phyloP scores from a whole-genome alignment of 495 filamentous ascomycete species.

The Aspergillus heteromorphus region DNA sequence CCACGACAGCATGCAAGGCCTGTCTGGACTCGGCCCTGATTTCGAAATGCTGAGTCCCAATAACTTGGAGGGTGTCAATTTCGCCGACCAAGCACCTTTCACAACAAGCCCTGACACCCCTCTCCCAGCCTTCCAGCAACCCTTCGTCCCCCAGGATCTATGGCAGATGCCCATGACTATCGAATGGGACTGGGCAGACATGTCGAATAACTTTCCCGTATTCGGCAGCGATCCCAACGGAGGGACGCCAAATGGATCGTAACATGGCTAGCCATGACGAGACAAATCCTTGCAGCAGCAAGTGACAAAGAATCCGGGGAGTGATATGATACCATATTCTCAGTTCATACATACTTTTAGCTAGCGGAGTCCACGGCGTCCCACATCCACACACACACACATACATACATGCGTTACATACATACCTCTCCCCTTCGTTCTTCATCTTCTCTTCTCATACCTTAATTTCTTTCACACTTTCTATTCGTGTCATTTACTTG shows the following conservation, averaged over 20 bases:
- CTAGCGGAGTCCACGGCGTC: too few relatives aligned
- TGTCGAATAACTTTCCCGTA: slow-evolving; percentile 50
- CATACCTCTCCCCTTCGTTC: too few relatives aligned
- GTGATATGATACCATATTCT: too few relatives aligned
- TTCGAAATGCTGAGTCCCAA: slow-evolving; percentile 40
- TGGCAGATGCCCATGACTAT: slow-evolving; percentile 96
- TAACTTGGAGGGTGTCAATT: slow-evolving; percentile 30
- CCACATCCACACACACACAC: too few relatives aligned
- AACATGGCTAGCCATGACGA: slow-evolving; percentile 11
- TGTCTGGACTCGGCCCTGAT: slow-evolving; percentile 33
- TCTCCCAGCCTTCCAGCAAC: slow-evolving; percentile 67
- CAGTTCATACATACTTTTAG: too few relatives aligned
- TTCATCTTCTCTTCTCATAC: too few relatives aligned
- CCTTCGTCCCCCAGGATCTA: slow-evolving; percentile 92
- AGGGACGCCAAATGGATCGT: slow-evolving; percentile 23
- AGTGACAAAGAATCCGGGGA: too few relatives aligned
- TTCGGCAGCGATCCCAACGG: slow-evolving; percentile 22
- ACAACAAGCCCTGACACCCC: slow-evolving; percentile 34
- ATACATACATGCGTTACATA: too few relatives aligned
- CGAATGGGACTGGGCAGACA: slow-evolving; percentile 98
- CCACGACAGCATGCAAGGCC: slow-evolving; percentile 25
- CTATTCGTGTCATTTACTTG: too few relatives aligned
- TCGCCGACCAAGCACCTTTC: slow-evolving; percentile 41
- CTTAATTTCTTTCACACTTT: too few relatives aligned
- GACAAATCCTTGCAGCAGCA: slow-evolving; percentile 3